Base-by-base conservation (phyloP, 805 yeast genomes). In the Saturnispora halmiae region DNA sequence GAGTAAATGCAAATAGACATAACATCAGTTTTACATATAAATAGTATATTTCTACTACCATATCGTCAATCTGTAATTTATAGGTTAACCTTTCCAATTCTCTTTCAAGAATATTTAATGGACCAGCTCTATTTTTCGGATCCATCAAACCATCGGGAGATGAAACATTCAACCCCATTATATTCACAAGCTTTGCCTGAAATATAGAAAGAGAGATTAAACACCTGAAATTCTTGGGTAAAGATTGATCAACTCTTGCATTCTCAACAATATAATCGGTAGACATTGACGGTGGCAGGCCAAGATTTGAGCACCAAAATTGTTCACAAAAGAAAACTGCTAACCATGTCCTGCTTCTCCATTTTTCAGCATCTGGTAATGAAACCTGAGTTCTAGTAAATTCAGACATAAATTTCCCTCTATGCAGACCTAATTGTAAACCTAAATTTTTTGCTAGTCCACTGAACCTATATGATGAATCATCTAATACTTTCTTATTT, bases 291-390 rank as follows among this genome's bases (percentile, higher is more conserved):
- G 95, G 88, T 1, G 96, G 96, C 38, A 88, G 63, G 0, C 96
- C 96, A 34, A 87, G 61, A 28, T 79, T 75, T 10, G 94, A 81
- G 4, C 94, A 80, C 92, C 95, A 84, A 54, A 86, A 82, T 51
- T 87, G 94, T 55, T 87, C 96, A 34, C 85, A 71, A 54, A 87
- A 82, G 58, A 82, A 88, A 3, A 84, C 81, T 2, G 90, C 87
- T 22, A 86, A 64, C 96, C 96, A 88, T 1, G 95, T 76, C 50
- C 95, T 67, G 1, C 96, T 86, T 58, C 96, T 72, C 96, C 96
- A 88, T 54, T 78, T 79, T 51, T 85, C 96, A 4, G 95, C 90
- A 60, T 88, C 86, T 0, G 90, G 90, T 60, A 87, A 67, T 19
- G 84, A 74, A 4, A 82, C 92, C 56, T 88, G 96, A 24, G 90